These are phyloP conservation scores for Elaphomyces granulatus DNA, from an alignment of 495 filamentous ascomycete species.

Conservation along the genomic window DNA sequence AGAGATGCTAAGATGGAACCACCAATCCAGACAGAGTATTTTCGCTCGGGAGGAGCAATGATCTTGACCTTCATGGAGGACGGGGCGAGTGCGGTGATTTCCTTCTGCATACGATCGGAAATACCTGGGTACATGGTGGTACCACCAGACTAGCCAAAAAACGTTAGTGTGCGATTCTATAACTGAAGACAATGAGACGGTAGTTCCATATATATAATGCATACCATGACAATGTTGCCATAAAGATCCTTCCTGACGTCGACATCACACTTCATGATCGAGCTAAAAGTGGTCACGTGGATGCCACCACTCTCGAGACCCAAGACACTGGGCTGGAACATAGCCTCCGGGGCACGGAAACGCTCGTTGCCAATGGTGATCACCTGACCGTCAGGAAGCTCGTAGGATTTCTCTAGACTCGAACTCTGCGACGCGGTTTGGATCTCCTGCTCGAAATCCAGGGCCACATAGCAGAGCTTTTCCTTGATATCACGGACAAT, in stretches of 20 bases:
- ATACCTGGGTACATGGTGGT: conserved; percentile 99
- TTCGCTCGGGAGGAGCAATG: conserved; percentile 62
- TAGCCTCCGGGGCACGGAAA: conserved; percentile 98
- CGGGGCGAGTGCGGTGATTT: conserved; percentile 97
- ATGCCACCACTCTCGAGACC: conserved; percentile 98
- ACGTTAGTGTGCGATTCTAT: conserved; percentile 2
- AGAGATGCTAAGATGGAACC: conserved; percentile 98
- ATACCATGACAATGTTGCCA: conserved; percentile 98
- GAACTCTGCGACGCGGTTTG: conserved; percentile 98
- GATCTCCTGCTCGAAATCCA: conserved; percentile 99
- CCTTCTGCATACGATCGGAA: conserved; percentile 99
- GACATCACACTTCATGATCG: conserved; percentile 99
- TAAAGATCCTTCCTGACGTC: conserved; percentile 99
- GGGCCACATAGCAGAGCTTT: conserved; percentile 95
- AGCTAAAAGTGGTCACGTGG: conserved; percentile 99
- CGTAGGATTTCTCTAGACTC: conserved; percentile 98
- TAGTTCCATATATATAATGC: conserved; percentile 17
- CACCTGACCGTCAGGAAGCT: conserved; percentile 98
- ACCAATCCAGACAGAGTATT: conserved; percentile 98
- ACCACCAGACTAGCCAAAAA: conserved; percentile 67
- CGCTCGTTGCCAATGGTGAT: conserved; percentile 99
- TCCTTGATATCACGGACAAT: conserved; percentile 99
- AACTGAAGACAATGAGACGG: not conserved
- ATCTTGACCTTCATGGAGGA: conserved; percentile 85
- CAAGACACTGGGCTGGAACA: conserved; percentile 96